These are phyloP conservation scores for Cymbidium sinense DNA, from an alignment of 106 monocot species.

Conservation along the genomic window DNA sequence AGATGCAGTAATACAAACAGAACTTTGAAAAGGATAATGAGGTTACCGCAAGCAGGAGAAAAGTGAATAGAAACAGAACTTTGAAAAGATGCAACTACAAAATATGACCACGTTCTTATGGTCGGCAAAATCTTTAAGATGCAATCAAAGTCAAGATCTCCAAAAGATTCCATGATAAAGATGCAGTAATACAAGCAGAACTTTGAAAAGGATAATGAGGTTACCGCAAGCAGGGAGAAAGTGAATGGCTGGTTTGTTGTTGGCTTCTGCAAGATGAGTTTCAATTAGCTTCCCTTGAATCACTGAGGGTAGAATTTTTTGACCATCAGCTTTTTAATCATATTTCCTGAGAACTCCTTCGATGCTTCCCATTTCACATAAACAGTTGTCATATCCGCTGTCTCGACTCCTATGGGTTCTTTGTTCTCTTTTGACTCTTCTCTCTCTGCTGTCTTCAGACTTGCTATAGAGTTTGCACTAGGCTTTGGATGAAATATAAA, in stretches of 20 bases:
- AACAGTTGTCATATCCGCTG: slow-evolving; percentile 43
- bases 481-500: not conserved
- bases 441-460: slow-evolving; percentile 8
- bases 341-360: slow-evolving; percentile 45
- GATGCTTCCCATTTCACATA: slow-evolving; percentile 87
- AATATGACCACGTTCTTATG: no score
- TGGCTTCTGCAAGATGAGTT: slow-evolving; percentile 38
- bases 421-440: slow-evolving; percentile 46
- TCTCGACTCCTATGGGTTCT: slow-evolving; percentile 12
- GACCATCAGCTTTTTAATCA: slow-evolving; percentile 53
- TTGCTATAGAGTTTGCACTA: not conserved
- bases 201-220: not conserved
- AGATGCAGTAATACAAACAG: no score
- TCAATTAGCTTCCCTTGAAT: slow-evolving; percentile 63
- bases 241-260: slow-evolving; percentile 48
- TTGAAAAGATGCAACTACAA: no score
- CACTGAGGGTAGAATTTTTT: slow-evolving; percentile 43
- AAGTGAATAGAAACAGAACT: no score
- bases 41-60: no score
- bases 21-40: no score
- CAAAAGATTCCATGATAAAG: not conserved
- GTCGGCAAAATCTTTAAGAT: no score
- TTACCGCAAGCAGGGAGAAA: slow-evolving; percentile 75
- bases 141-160: no score
- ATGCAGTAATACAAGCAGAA: not conserved